Base-by-base conservation (phyloP, 2,329 filamentous ascomycete genomes). In the Aspergillus sp. region DNA sequence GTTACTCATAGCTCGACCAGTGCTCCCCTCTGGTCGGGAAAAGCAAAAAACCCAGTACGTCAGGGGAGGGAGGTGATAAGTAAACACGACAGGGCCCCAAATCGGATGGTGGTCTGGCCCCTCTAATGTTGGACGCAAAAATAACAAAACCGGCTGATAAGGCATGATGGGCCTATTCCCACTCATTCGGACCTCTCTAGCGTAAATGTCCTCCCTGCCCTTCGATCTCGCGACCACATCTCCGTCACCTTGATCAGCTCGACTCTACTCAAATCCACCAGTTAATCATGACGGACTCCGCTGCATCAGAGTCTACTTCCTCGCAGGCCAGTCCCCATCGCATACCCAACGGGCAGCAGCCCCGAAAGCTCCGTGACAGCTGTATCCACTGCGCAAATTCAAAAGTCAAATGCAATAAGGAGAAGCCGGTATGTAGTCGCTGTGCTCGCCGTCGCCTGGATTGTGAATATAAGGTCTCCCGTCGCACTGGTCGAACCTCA, bases 401-500 rank as follows among this genome's bases (percentile, higher is more conserved):
- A 17, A 57, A 57, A 3, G 55, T 57, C 17, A 57, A 53, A 43
- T 57, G 55, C 19, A 44, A 57, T 33, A 57, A 57, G 45, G 49
- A 49, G 33, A 57, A 57, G 27, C 55, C 55, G 3, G 33, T 44
- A 5, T 53, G 55, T 23, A 19, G 55, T 45, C 50, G 55, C 8
- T 57, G 55, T 25, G 55, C 50, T 15, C 50, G 55, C 17, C 55
- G 55, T 19, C 33, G 55, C 9, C 45, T 57, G 37, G n/a, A 37
- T 9, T 57, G 55, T 39, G 55, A 57, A 31, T 57, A 53, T 57
- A 57, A 43, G 43, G 50, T 57, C 5, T 57, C 55, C 17, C 37
- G 55, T 6, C 55, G 55, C 6, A 57, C 55, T 19, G 55, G 55
- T 27, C 55, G 55, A 4, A 52, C 41, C 14, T 55, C 52, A 15